Evolutionary conservation across 1,284 basidiomycete genomes (phyloP), one percentile per base, ranked within the genome.

Genomic region (Anthracocystis panici-leucophaei): DNA sequence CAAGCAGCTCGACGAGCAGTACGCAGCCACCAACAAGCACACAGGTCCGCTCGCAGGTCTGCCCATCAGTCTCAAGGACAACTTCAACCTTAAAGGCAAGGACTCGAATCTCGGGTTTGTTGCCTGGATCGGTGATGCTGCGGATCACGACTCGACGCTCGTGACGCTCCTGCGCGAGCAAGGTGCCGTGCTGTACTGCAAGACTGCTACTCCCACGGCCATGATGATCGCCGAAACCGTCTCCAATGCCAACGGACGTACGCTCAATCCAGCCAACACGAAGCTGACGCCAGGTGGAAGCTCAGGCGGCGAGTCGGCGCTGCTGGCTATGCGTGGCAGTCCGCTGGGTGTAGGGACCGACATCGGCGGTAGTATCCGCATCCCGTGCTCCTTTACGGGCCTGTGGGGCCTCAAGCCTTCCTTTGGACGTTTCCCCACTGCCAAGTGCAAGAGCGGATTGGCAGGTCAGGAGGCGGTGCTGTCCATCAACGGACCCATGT

Each of bases 201-300:
- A 78, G 55, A 78, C 75, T 9, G 52, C 66, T 3, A 74, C 70
- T 11, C 72, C 75, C 2, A 75, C 72, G 0, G 70, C 72, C 11
- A 75, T 78, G 72, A 75, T 78, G 75, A 77, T 77, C 20, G 75
- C 69, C 8, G 75, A 77, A 33, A 74, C 75, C 11, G 69, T 73
- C 1, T 58, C 53, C 18, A 77, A 77, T n/a, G 70, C 65, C 33
- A 73, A 72, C 29, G 75, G 75, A 9, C 50, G 75, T 14, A 74
- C 75, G 41, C 59, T 77, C 18, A 54, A 74, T 33, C 70, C 74
- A 5, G 62, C 50, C 54, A 72, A 76, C 58, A 73, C 63, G 8
- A 56, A 55, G 16, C 8, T 74, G 20, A 67, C 70, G 6, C 33
- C 71, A 0, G 80, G 78, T 31, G 80, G 80, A n/a, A 69, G 64